Conservation (phyloP, 2,329 filamentous ascomycete species). For the Penicillium olsonii region DNA sequence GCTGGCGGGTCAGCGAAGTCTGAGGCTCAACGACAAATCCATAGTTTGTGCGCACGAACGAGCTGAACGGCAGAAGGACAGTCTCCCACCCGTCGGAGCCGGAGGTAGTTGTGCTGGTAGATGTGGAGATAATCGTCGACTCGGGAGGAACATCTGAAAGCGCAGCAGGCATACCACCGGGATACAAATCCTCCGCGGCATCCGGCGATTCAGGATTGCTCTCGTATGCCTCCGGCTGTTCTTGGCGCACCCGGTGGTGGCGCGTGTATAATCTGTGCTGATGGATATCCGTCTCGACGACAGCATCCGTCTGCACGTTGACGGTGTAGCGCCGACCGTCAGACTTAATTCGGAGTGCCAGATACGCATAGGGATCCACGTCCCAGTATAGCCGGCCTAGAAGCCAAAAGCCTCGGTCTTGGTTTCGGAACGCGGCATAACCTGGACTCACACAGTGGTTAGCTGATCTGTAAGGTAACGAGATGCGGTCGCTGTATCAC, state of each 20-base stretch:
- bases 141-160: slow-evolving; percentile 42
- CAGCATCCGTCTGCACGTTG: slow-evolving; percentile 91
- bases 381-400: slow-evolving; percentile 88
- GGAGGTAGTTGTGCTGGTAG: slow-evolving; percentile 51
- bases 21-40: slow-evolving; percentile 92
- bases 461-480: background rate
- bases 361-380: slow-evolving; percentile 82
- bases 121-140: slow-evolving; percentile 36
- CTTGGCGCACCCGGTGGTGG: slow-evolving; percentile 39
- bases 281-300: slow-evolving; percentile 93
- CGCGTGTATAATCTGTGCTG: slow-evolving; percentile 77
- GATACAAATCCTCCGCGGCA: slow-evolving; percentile 25
- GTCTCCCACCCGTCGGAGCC: slow-evolving; percentile 91
- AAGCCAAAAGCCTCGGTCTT: slow-evolving; percentile 72
- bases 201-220: slow-evolving; percentile 24
- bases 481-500: background rate
- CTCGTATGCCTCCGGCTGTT: slow-evolving; percentile 15
- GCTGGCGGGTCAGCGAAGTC: slow-evolving; percentile 81
- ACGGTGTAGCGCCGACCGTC: slow-evolving; percentile 92
- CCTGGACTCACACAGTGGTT: slow-evolving; percentile 55
- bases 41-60: slow-evolving; percentile 93
- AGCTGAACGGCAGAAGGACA: slow-evolving; percentile 82
- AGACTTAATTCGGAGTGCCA: slow-evolving; percentile 84
- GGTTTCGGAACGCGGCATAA: slow-evolving; percentile 87
- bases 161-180: slow-evolving; percentile 34